Conservation (phyloP, 306 rosid genomes). For the Fragaria nilgerrensis region DNA sequence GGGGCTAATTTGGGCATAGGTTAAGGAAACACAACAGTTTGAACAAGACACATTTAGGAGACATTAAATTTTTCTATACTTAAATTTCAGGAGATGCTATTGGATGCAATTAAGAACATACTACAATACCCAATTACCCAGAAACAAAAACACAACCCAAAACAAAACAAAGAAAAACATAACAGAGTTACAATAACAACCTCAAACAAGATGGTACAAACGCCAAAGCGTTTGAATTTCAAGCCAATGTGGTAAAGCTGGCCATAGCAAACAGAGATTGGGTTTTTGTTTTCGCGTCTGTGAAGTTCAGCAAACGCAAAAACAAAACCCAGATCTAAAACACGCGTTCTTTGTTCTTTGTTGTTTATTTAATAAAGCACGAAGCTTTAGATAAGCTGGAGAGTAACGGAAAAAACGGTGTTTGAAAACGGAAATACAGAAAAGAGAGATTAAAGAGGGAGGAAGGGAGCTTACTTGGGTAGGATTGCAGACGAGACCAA, state of each 20-base stretch:
- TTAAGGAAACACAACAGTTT: no score
- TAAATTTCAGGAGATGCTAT: background rate
- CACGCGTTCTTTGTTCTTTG: no score
- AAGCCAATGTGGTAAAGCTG: background rate
- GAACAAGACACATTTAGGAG: no score
- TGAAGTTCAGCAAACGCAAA: background rate
- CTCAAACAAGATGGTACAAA: background rate
- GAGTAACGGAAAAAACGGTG: background rate
- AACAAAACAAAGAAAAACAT: background rate
- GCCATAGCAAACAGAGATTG: background rate
- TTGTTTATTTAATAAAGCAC: background rate
- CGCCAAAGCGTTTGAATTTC: background rate
- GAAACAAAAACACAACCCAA: background rate
- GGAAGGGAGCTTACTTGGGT: conserved; percentile 27
- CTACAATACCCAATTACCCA: background rate
- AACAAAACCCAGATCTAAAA: conserved; percentile 13
- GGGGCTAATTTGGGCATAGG: no score
- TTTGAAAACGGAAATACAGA: background rate
- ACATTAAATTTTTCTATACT: background rate
- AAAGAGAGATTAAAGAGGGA: background rate
- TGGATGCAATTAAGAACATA: background rate
- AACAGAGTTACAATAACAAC: background rate
- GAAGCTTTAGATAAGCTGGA: background rate
- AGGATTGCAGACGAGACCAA: conserved; percentile 23
- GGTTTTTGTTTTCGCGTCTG: background rate